These are phyloP conservation scores for Golubevia sp. DNA, from an alignment of 1,284 basidiomycete species.

Conservation along the genomic window DNA sequence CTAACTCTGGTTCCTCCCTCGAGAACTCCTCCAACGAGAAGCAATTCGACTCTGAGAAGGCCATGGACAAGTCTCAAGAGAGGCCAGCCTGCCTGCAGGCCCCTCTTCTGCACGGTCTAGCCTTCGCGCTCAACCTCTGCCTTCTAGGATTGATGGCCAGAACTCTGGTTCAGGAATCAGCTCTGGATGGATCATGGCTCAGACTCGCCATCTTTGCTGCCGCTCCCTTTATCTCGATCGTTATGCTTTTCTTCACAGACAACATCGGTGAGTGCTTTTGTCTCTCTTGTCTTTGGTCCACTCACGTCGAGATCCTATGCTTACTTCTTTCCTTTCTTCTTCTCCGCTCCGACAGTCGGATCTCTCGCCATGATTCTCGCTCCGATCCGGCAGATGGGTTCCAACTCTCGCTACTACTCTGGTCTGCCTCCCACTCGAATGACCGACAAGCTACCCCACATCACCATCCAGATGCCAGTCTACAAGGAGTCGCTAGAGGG, in stretches of 20 bases:
- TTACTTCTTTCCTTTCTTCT: slow-evolving; percentile 31
- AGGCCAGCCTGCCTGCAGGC: slow-evolving; percentile 30
- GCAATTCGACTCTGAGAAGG: neutral
- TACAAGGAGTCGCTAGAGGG: slow-evolving; percentile 67
- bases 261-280: slow-evolving; percentile 24
- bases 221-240: slow-evolving; percentile 10
- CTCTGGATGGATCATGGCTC: slow-evolving; percentile 24
- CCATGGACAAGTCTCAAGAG: slow-evolving; percentile 10
- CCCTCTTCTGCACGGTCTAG: slow-evolving; percentile 26
- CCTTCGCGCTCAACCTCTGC: slow-evolving; percentile 18
- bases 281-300: slow-evolving; percentile 28
- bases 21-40: neutral
- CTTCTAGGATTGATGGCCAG: slow-evolving; percentile 23
- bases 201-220: slow-evolving; percentile 17
- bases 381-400: slow-evolving; percentile 75
- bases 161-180: slow-evolving; percentile 13
- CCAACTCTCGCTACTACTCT: slow-evolving; percentile 76
- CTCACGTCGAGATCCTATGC: too few species aligned
- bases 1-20: slow-evolving; percentile 1
- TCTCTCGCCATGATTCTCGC: slow-evolving; percentile 66
- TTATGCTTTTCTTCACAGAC: slow-evolving; percentile 37
- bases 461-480: slow-evolving; percentile 78
- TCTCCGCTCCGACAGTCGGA: slow-evolving; percentile 42
- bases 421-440: slow-evolving; percentile 69
- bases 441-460: slow-evolving; percentile 73